These are phyloP conservation scores for Onygena corvina DNA, from an alignment of 2,329 filamentous ascomycete genomes.

Conservation along the genomic window DNA sequence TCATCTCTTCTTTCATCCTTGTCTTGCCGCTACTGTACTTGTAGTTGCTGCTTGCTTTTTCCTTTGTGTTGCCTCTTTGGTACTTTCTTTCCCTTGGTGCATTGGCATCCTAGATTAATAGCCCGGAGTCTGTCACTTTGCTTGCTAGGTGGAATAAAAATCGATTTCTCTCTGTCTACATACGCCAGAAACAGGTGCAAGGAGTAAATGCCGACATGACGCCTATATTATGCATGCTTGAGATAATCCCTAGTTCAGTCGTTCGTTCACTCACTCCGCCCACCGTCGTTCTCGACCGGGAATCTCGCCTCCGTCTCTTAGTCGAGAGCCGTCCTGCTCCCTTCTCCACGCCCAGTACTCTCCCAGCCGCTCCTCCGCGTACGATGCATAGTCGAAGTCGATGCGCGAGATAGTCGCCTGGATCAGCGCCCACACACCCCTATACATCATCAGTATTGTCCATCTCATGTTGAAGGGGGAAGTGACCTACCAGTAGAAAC, in stretches of 20 bases:
- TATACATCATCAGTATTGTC: slow-evolving; percentile 25
- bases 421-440: slow-evolving; percentile 93
- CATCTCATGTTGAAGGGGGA: neutral
- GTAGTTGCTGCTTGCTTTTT: too few species aligned
- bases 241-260: too few species aligned
- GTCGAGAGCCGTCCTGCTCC: slow-evolving; percentile 54
- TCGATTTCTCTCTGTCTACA: too few species aligned
- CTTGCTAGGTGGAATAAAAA: too few species aligned
- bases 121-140: too few species aligned
- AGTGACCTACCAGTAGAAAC: slow-evolving; percentile 54
- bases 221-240: too few species aligned
- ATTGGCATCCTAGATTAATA: too few species aligned
- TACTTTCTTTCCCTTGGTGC: too few species aligned
- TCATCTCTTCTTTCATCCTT: too few species aligned
- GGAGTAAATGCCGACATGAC: neutral
- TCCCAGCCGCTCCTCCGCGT: slow-evolving; percentile 71
- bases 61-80: too few species aligned
- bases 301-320: slow-evolving; percentile 44
- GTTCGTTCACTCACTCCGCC: too few species aligned
- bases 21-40: too few species aligned
- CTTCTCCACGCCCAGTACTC: slow-evolving; percentile 92
- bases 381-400: slow-evolving; percentile 89
- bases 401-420: slow-evolving; percentile 91
- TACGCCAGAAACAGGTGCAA: neutral
- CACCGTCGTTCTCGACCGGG: slow-evolving; percentile 69